phyloP scores from a whole-genome alignment of 129 eudicot species.

The Flaveria bidentis region DNA sequence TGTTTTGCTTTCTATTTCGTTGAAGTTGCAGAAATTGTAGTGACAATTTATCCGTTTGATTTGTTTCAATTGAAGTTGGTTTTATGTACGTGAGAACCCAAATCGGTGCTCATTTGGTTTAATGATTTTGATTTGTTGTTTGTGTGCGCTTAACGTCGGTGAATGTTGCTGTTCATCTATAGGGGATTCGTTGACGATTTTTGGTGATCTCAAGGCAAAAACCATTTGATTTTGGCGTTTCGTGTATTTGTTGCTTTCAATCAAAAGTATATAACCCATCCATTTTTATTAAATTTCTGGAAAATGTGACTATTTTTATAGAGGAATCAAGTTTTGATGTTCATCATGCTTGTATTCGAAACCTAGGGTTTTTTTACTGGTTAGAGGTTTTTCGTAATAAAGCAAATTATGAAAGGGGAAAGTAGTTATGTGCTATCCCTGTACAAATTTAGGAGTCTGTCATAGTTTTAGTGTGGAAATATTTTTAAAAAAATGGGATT shows the following conservation, averaged over 20 bases:
- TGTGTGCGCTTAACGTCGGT: conserved; percentile 14
- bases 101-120: not conserved
- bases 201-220: not conserved
- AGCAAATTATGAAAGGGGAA: not conserved
- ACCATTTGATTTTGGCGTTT: conserved; percentile 1
- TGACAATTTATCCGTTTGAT: not conserved
- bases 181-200: conserved; percentile 17
- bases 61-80: not conserved
- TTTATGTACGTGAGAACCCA: not conserved
- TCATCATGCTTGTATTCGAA: conserved; percentile 1
- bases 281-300: not conserved
- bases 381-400: not conserved
- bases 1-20: not conserved
- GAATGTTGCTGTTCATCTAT: not conserved
- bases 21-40: not conserved
- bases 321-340: not conserved
- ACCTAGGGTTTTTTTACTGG: conserved; percentile 22
- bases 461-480: not conserved
- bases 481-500: conserved; percentile 4
- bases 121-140: conserved; percentile 3
- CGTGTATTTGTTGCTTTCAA: not conserved
- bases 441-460: conserved; percentile 19
- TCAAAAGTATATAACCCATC: not conserved
- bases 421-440: not conserved
- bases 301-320: conserved; percentile 15